Conservation (phyloP, 306 rosid genomes). For the Astragalus glycyphyllos region DNA sequence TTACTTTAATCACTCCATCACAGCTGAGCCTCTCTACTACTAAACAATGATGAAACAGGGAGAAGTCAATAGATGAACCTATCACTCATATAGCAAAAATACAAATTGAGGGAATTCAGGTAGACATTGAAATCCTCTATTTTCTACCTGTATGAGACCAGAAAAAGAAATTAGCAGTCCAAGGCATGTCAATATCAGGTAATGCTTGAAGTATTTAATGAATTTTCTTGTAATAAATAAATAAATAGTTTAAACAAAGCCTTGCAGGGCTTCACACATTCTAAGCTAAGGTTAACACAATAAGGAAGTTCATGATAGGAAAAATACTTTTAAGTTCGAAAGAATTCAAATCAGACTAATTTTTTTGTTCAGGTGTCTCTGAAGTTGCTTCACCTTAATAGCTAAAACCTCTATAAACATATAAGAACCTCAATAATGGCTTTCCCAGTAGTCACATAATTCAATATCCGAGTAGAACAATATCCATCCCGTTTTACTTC, state of each 20-base stretch:
- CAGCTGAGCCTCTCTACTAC: conserved; percentile 10
- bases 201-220: conserved; percentile 15
- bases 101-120: conserved; percentile 2
- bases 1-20: background rate
- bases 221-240: background rate
- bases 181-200: conserved; percentile 8
- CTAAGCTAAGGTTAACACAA: conserved; percentile 16
- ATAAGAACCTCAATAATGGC: conserved; percentile 27
- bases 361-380: background rate
- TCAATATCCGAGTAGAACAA: conserved; percentile 30
- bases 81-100: conserved; percentile 23
- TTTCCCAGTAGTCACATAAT: background rate
- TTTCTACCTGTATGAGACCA: conserved; percentile 32
- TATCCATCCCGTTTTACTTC: conserved; percentile 11
- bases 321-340: conserved; percentile 16
- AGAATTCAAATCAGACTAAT: background rate
- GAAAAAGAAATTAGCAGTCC: conserved; percentile 34
- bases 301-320: background rate
- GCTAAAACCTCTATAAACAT: conserved; percentile 10
- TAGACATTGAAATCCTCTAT: conserved; percentile 14
- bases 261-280: conserved; percentile 30
- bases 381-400: conserved; percentile 24
- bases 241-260: conserved; percentile 9
- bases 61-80: conserved; percentile 36
- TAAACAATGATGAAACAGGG: conserved; percentile 26